phyloP scores from a whole-genome alignment of 306 rosid species.

The Vigna nakashimae region DNA sequence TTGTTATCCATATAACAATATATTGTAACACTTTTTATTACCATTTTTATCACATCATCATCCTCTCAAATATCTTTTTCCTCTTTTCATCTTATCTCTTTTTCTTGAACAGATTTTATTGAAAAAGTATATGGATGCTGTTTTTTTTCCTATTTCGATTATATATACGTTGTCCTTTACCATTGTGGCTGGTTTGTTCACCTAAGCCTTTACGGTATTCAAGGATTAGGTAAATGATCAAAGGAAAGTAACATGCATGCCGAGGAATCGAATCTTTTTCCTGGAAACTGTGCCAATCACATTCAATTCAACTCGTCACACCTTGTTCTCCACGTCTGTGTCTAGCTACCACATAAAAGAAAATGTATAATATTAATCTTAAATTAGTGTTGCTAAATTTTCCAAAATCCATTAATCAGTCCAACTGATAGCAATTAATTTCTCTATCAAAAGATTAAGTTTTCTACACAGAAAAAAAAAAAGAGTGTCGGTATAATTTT shows the following conservation, averaged over 20 bases:
- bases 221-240: constrained; percentile 53
- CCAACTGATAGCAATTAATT: background rate
- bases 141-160: background rate
- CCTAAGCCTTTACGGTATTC: constrained; percentile 49
- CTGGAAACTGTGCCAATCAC: constrained; percentile 42
- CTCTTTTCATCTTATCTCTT: background rate
- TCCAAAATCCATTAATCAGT: background rate
- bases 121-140: background rate
- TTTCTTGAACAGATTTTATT: background rate
- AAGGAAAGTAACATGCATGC: constrained; percentile 46
- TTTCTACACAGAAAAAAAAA: background rate
- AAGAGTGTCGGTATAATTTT: background rate
- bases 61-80: background rate
- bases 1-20: background rate
- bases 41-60: background rate
- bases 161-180: constrained; percentile 42
- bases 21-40: background rate
- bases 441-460: background rate
- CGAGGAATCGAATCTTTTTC: constrained; percentile 61
- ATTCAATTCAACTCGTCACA: constrained; percentile 24
- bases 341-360: constrained; percentile 33
- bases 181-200: constrained; percentile 51
- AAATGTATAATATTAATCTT: background rate
- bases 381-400: background rate
- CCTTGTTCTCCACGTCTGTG: constrained; percentile 27